Conservation (phyloP, 176 grass and related monocot species). For the Echinochloa phyllopogon region DNA sequence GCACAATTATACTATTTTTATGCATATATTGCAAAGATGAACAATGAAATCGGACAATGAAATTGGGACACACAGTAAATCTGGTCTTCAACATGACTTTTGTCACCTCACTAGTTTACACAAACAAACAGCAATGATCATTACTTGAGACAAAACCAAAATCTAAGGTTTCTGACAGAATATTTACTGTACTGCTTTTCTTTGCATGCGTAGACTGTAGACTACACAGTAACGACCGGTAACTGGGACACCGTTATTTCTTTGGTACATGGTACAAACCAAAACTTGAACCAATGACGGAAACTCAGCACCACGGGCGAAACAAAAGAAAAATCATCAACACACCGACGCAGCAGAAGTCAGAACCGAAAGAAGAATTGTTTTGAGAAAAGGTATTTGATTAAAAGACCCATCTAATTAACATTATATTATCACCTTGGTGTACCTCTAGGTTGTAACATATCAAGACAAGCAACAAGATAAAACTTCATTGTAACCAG, state of each 20-base stretch:
- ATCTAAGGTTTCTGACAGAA: background rate
- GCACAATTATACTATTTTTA: too few relatives aligned
- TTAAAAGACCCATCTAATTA: background rate
- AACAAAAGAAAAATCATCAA: background rate
- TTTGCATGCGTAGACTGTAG: background rate
- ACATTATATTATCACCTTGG: background rate
- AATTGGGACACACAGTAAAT: background rate
- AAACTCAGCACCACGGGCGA: background rate
- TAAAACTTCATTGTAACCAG: background rate
- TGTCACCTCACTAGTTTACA: too few relatives aligned
- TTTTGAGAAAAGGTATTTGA: background rate
- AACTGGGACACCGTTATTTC: background rate
- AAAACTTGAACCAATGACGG: background rate
- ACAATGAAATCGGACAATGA: background rate
- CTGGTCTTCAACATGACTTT: too few relatives aligned
- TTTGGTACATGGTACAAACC: background rate
- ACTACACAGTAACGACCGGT: background rate
- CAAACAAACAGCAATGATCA: too few relatives aligned
- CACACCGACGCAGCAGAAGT: background rate
- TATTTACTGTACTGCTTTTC: too few relatives aligned
- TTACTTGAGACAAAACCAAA: background rate
- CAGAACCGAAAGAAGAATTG: background rate
- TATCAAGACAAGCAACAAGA: background rate
- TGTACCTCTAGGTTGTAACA: background rate
- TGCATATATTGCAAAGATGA: background rate